Conservation (phyloP, 106 monocot genomes). For the Platanthera zijinensis region DNA sequence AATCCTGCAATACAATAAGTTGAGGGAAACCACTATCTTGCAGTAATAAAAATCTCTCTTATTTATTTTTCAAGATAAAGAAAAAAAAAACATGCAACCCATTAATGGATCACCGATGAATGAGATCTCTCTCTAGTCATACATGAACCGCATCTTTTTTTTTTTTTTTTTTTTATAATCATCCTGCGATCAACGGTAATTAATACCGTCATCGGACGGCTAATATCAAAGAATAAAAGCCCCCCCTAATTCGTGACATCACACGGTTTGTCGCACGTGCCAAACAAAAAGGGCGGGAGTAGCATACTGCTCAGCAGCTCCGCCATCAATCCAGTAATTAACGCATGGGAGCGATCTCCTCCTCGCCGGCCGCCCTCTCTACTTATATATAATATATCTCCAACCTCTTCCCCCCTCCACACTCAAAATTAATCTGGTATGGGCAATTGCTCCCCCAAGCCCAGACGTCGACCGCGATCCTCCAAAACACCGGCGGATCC, state of each 20-base stretch:
- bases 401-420: too few relatives aligned
- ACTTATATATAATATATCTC: too few relatives aligned
- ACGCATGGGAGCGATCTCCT: neutral
- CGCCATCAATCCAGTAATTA: neutral
- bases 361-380: neutral
- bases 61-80: too few relatives aligned
- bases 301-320: neutral
- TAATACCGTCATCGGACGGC: neutral
- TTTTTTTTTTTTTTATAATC: too few relatives aligned
- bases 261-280: neutral
- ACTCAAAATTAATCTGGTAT: neutral
- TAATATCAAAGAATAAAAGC: neutral
- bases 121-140: too few relatives aligned
- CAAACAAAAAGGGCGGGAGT: neutral
- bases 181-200: too few relatives aligned
- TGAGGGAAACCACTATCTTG: too few relatives aligned
- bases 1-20: too few relatives aligned
- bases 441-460: slow-evolving; percentile 24
- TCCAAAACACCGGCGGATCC: neutral
- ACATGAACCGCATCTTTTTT: too few relatives aligned
- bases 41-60: too few relatives aligned
- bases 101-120: too few relatives aligned
- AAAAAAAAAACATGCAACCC: too few relatives aligned
- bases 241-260: neutral
- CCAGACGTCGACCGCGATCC: neutral